These are phyloP conservation scores for Pseudevernia furfuracea DNA, from an alignment of 495 filamentous ascomycete genomes.

Conservation along the genomic window DNA sequence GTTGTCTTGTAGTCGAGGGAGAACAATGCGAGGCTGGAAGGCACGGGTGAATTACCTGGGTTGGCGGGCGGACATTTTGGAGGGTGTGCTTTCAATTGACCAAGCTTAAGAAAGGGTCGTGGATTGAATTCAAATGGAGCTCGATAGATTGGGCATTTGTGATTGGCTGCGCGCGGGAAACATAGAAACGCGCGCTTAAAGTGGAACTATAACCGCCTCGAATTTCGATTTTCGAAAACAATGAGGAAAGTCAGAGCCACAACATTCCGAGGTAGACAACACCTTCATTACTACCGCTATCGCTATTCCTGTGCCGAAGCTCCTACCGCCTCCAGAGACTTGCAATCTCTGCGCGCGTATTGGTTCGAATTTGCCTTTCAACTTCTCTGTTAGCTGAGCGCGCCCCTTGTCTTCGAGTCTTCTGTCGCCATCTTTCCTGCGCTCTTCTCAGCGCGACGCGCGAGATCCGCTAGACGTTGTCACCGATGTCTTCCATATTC, in stretches of 20 bases:
- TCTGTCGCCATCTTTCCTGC: background rate
- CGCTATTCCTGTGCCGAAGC: background rate
- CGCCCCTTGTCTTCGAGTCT: background rate
- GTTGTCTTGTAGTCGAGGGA: background rate
- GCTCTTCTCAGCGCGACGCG: background rate
- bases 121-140: no score
- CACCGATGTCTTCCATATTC: slow-evolving; percentile 13
- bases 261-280: background rate
- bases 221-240: slow-evolving; percentile 5
- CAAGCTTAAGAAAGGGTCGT: background rate
- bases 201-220: background rate
- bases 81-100: background rate
- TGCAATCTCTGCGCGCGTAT: background rate
- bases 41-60: slow-evolving; percentile 18
- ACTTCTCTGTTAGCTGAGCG: slow-evolving; percentile 4
- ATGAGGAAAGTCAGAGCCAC: background rate
- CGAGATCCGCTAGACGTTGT: background rate
- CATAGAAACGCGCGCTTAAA: slow-evolving; percentile 17
- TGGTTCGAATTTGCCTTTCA: background rate
- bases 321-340: background rate
- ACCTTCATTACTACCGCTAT: background rate
- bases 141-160: slow-evolving; percentile 20
- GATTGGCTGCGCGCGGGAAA: slow-evolving; percentile 25
- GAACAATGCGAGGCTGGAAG: background rate
- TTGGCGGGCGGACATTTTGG: slow-evolving; percentile 24